Conservation (phyloP, 2,329 filamentous ascomycete genomes). For the Aspergillus japonicus region DNA sequence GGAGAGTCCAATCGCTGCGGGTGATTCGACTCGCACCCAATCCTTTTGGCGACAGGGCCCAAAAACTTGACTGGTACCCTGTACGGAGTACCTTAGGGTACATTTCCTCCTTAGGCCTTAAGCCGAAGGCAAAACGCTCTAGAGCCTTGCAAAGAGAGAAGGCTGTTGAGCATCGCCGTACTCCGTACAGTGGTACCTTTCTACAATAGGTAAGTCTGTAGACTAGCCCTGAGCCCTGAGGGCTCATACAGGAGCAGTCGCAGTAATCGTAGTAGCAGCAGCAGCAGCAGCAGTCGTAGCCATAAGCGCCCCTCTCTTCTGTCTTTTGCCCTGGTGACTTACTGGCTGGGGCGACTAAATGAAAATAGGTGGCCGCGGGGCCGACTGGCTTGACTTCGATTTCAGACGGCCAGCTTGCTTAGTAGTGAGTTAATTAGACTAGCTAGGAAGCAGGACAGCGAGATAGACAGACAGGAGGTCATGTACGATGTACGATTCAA, state of each 20-base stretch:
- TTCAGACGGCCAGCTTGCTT: background rate
- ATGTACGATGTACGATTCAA: too few relatives aligned
- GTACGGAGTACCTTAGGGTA: background rate
- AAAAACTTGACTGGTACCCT: background rate
- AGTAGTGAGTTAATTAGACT: background rate
- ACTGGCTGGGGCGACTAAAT: background rate
- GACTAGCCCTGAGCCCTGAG: background rate
- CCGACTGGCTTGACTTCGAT: background rate
- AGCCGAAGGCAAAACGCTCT: background rate
- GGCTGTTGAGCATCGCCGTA: background rate
- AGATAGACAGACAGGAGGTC: too few relatives aligned
- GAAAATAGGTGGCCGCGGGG: slow-evolving; percentile 1
- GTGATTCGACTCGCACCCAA: slow-evolving; percentile 1
- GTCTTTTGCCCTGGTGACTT: background rate
- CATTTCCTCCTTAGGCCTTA: background rate
- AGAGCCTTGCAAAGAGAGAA: background rate
- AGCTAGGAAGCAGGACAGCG: background rate
- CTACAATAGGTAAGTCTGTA: background rate
- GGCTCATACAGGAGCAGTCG: background rate
- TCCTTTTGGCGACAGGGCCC: background rate
- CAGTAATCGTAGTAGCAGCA: background rate
- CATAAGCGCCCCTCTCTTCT: background rate
- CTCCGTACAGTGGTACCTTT: background rate
- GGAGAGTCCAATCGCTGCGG: slow-evolving; percentile 10
- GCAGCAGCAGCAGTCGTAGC: background rate